A percentile compares a stretch with the other conserved stretches of the same genome.
These are phyloP conservation scores for Curvularia lunata DNA, from an alignment of 2,329 filamentous ascomycete species.

Conservation along the genomic window DNA sequence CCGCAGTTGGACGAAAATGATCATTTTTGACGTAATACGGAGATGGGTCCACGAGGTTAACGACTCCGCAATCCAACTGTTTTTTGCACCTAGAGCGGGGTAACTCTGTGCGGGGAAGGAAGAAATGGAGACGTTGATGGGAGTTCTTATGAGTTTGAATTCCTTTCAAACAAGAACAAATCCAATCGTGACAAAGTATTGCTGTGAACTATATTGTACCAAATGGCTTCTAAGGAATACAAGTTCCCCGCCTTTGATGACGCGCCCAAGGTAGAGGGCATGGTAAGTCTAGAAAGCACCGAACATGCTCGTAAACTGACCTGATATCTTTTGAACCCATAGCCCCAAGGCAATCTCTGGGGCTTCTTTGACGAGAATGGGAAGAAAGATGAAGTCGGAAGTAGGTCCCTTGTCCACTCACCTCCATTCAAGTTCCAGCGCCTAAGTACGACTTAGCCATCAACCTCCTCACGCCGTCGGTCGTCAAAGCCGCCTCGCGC, in stretches of 20 bases:
- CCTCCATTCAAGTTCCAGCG: neutral
- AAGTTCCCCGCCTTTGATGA: slow-evolving; percentile 44
- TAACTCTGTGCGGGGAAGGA: neutral
- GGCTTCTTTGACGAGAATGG: slow-evolving; percentile 45
- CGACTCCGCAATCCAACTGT: neutral
- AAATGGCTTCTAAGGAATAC: slow-evolving; percentile 22
- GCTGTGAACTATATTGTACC: neutral
- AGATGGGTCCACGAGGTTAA: neutral
- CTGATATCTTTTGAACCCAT: neutral
- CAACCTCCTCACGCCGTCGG: slow-evolving; percentile 57
- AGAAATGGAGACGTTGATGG: neutral
- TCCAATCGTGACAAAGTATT: too few relatives aligned
- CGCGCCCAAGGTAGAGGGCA: slow-evolving; percentile 37
- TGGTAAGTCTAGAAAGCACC: slow-evolving; percentile 10
- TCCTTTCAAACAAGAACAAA: too few relatives aligned
- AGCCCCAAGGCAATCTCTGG: slow-evolving; percentile 44
- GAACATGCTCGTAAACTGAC: neutral
- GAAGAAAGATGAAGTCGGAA: slow-evolving; percentile 60
- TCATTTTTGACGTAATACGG: slow-evolving; percentile 6
- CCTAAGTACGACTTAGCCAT: slow-evolving; percentile 22
- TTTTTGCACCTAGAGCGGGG: slow-evolving; percentile 4
- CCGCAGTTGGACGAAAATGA: neutral
- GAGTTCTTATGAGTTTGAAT: too few relatives aligned
- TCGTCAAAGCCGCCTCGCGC: slow-evolving; percentile 57
- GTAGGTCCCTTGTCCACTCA: slow-evolving; percentile 48